Conservation (phyloP, 176 grass and related monocot genomes). For the Oryza nivara region DNA sequence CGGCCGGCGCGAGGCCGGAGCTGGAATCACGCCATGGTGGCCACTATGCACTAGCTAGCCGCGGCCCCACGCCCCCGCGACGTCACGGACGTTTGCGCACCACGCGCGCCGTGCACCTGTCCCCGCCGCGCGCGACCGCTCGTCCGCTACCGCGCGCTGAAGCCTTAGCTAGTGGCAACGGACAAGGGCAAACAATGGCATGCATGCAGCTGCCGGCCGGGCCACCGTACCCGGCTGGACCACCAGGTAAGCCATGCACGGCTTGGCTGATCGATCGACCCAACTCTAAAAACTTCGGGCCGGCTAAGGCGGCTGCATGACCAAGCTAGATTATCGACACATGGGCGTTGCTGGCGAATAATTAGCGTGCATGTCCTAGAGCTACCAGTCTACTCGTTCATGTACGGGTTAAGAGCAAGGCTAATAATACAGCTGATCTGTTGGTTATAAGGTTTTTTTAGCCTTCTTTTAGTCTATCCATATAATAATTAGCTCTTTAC, state of each 20-base stretch:
- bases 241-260: not conserved
- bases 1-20: conserved; percentile 22
- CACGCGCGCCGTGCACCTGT: conserved; percentile 50
- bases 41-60: not conserved
- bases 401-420: not conserved
- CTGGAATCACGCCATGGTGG: not conserved
- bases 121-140: conserved; percentile 21
- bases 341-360: conserved; percentile 18
- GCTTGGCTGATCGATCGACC: not conserved
- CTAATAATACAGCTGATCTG: no score
- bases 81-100: conserved; percentile 40
- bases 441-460: no score
- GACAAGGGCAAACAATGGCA: conserved; percentile 20
- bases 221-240: not conserved
- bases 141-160: conserved; percentile 27
- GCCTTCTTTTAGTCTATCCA: no score
- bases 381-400: not conserved
- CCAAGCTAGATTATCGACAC: conserved; percentile 22
- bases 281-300: not conserved
- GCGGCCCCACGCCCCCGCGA: not conserved
- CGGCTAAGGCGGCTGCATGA: not conserved
- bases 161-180: not conserved
- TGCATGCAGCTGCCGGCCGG: not conserved
- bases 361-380: conserved; percentile 19
- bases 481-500: no score